Percentiles rank a stretch among this genome's conserved stretches.
phyloP scores from a whole-genome alignment of 371 early-diverging fungal species.

The Mucor mucedo region DNA sequence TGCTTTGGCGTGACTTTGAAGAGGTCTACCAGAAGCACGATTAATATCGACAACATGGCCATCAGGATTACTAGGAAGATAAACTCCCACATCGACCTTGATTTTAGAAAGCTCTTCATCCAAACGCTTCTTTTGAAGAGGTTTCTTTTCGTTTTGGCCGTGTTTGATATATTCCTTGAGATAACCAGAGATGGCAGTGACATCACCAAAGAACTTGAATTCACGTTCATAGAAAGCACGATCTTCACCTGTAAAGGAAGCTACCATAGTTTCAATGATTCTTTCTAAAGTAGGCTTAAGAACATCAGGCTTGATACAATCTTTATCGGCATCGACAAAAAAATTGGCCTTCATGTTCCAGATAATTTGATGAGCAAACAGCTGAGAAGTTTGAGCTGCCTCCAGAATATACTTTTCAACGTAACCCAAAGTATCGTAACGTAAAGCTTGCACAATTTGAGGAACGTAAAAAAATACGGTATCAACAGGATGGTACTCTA shows the following conservation, averaged over 20 bases:
- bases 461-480: constrained; percentile 98
- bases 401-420: constrained; percentile 92
- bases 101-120: constrained; percentile 97
- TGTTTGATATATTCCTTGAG: constrained; percentile 94
- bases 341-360: constrained; percentile 99
- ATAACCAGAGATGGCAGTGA: constrained; percentile 97
- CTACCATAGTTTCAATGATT: constrained; percentile 81
- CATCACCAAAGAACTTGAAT: constrained; percentile 92
- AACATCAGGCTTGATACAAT: constrained; percentile 69
- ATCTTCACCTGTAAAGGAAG: constrained; percentile 82
- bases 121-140: constrained; percentile 65
- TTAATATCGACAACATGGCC: constrained; percentile 95
- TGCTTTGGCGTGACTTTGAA: constrained; percentile 99
- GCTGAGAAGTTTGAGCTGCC: constrained; percentile 90
- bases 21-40: constrained; percentile 91
- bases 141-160: constrained; percentile 95
- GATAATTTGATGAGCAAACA: constrained; percentile 99
- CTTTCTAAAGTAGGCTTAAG: constrained; percentile 91
- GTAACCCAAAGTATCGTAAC: constrained; percentile 87
- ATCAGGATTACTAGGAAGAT: constrained; percentile 98
- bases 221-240: constrained; percentile 93
- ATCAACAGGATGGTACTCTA: constrained; percentile 91
- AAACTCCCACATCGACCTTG: constrained; percentile 95
- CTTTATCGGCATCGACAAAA: constrained; percentile 87
- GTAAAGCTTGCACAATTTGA: constrained; percentile 98